Evolutionary conservation across 805 yeast genomes (phyloP).

Genomic region (Candida stauntonica): DNA sequence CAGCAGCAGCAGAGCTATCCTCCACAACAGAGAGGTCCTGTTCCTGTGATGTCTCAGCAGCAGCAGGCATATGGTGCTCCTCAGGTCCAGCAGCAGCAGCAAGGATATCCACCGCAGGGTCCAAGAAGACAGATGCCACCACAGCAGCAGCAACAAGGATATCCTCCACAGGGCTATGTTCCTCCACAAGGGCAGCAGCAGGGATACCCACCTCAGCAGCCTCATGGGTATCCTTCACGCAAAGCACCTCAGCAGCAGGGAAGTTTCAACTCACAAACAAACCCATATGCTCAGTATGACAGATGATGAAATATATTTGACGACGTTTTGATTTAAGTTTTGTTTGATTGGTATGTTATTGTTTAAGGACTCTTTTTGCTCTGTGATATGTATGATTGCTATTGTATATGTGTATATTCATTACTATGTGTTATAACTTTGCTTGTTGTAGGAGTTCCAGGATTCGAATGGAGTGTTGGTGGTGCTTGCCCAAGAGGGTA

Average conservation of each 20-base stretch:
- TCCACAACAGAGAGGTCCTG: slow-evolving; percentile 8
- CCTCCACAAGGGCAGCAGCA: slow-evolving; percentile 11
- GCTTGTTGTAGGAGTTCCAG: no score
- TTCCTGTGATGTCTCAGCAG: slow-evolving; percentile 4
- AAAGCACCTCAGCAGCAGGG: slow-evolving; percentile 10
- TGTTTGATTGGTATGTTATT: not conserved
- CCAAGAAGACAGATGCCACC: slow-evolving; percentile 3
- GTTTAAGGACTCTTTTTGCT: no score
- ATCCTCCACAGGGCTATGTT: slow-evolving; percentile 2
- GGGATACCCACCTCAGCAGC: slow-evolving; percentile 9
- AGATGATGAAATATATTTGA: no score
- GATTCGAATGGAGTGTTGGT: no score
- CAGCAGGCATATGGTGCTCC: slow-evolving; percentile 8
- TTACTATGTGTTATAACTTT: no score
- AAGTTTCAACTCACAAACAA: slow-evolving; percentile 5
- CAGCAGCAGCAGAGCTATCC: slow-evolving; percentile 8
- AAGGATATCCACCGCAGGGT: slow-evolving; percentile 3
- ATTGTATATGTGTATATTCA: no score
- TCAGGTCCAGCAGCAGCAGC: slow-evolving; percentile 6
- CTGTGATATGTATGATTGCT: no score
- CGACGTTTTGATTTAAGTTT: no score
- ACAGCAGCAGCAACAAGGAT: slow-evolving; percentile 6
- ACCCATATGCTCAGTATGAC: no score
- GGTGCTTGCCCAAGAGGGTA: no score
- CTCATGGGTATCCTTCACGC: slow-evolving; percentile 5